Conservation (phyloP, 805 yeast species). For the Yarrowia deformans region DNA sequence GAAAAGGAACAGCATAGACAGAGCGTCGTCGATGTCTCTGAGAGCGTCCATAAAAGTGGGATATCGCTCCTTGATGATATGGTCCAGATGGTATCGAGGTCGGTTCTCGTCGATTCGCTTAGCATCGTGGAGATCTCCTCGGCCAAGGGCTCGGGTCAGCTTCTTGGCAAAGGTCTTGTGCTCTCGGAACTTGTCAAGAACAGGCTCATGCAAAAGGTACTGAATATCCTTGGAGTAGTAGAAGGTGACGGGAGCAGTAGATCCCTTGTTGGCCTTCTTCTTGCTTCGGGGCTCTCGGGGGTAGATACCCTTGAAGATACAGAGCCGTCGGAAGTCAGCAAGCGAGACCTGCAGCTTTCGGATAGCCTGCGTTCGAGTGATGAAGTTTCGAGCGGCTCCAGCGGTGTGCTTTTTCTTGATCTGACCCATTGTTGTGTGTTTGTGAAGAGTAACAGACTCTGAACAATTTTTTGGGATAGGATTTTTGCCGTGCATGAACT, state of each 20-base stretch:
- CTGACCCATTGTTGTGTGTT: conserved; percentile 48
- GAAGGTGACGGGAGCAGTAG: conserved; percentile 95
- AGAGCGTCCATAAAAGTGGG: conserved; percentile 92
- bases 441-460: conserved; percentile 15
- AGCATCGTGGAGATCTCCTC: conserved; percentile 91
- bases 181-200: conserved; percentile 87
- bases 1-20: conserved; percentile 92
- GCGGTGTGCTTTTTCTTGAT: conserved; percentile 81
- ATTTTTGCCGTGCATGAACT: conserved; percentile 37
- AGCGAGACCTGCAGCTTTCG: conserved; percentile 88
- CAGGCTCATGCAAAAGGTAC: conserved; percentile 93
- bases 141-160: conserved; percentile 85
- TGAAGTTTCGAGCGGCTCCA: conserved; percentile 90
- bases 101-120: conserved; percentile 80
- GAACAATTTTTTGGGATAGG: conserved; percentile 38
- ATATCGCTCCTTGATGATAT: conserved; percentile 91
- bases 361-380: conserved; percentile 94
- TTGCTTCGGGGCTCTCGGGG: conserved; percentile 97
- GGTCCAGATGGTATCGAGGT: conserved; percentile 86
- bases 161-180: conserved; percentile 94
- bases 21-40: conserved; percentile 92
- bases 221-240: conserved; percentile 94
- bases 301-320: conserved; percentile 97
- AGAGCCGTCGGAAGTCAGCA: conserved; percentile 91
- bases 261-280: conserved; percentile 96